Conservation (phyloP, 495 filamentous ascomycete species). For the Tuber microsphaerosporum region DNA sequence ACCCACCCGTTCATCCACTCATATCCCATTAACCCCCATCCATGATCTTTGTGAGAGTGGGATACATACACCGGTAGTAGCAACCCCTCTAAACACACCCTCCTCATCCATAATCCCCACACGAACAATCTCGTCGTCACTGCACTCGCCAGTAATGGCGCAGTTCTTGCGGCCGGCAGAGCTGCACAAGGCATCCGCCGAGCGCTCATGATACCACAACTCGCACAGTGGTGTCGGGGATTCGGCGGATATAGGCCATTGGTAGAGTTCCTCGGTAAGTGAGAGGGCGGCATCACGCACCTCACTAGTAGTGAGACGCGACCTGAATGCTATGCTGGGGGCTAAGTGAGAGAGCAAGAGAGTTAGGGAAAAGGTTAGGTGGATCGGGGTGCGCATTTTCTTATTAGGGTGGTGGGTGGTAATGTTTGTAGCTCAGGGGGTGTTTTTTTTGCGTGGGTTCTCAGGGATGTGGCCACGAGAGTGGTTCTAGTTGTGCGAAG, state of each 20-base stretch:
- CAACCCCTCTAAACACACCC: constrained; percentile 19
- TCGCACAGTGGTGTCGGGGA: constrained; percentile 15
- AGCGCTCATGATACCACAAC: background rate
- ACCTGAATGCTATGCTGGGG: background rate
- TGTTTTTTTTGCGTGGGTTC: background rate
- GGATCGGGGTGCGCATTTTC: background rate
- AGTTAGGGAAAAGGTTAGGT: constrained; percentile 2
- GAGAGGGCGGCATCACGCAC: background rate
- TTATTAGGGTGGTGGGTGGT: background rate
- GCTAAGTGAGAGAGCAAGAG: background rate
- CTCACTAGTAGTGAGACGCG: background rate
- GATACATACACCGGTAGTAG: constrained; percentile 24
- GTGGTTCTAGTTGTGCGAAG: background rate
- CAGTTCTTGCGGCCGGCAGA: constrained; percentile 9
- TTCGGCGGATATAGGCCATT: constrained; percentile 22
- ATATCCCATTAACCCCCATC: constrained; percentile 5
- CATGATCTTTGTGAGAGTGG: background rate
- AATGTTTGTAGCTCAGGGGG: background rate
- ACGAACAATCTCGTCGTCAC: constrained; percentile 27
- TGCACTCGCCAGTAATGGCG: constrained; percentile 14
- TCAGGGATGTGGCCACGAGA: background rate
- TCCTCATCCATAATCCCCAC: constrained; percentile 29
- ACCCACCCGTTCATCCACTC: background rate
- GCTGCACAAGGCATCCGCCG: background rate
- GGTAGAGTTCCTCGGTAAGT: constrained; percentile 16